Base-by-base conservation (phyloP, 2,329 filamentous ascomycete genomes). In the Epichloe bromicola region DNA sequence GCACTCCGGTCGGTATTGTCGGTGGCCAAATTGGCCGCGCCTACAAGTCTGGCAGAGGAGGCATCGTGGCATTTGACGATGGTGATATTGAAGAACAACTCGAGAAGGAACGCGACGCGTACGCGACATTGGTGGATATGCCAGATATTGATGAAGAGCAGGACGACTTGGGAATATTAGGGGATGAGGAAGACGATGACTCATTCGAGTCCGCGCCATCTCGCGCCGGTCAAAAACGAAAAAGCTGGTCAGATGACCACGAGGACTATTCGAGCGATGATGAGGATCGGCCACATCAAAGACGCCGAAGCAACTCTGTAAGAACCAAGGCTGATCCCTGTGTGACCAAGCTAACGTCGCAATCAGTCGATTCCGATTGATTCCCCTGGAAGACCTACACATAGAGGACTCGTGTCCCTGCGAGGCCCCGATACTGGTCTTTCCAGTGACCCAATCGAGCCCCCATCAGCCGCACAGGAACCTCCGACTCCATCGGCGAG, bases 21-120 rank as follows among this genome's bases (percentile, higher is more conserved):
- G 80, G 80, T 43, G 91, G 90, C 1, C 80, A 80, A 51, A 79
- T 97, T 48, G 75, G 79, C 26, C 77, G 80, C 14, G 71, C 75
- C 0, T 96, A 94, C 64, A 83, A 79, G 56, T 81, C 86, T 5
- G 86, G 88, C 33, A 85, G 78, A 61, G 91, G 91, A 17, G 93
- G 93, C 0, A 86, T 98, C 41, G 80, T 98, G 54, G 89, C 96
- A 2, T 95, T 93, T 65, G 93, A 97, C 62, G 93, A 97, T 63
- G 93, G 91, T 1, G 93, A 98, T 65, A 90, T 98, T 48, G 86
- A 91, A 58, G 86, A 91, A 58, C 86, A 90, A 36, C 71, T 98
- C 36, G 68, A 67, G 12, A 71, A 71, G 1, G 89, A 97, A 67
- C 78, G 81, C 58, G 82, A 88, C 53, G 90, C 93, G 39, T 97